Evolutionary conservation across 192 early-diverging fungal genomes (phyloP), one percentile per base, ranked within the genome.

Genomic region (Backusella sp.): DNA sequence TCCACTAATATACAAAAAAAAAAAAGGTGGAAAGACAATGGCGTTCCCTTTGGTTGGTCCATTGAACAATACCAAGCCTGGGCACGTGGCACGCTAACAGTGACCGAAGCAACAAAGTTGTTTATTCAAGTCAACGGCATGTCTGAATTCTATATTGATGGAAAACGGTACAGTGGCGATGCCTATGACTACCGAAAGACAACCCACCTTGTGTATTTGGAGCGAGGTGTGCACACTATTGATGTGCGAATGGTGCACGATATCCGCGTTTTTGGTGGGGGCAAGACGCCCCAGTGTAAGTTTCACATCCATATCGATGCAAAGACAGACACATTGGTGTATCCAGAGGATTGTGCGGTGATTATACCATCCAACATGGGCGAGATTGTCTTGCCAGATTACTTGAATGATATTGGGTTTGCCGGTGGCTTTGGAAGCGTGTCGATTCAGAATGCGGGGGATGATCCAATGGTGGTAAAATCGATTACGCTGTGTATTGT

Each of bases 121-220:
- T 66, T 76, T 12, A 75, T 88, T 35, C 87, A 88, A 35, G 80
- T 79, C 12, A 62, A 85, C 26, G 84, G 86, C 41, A 84, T 92
- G n/a, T 83, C 86, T 9, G 84, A 86, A 30, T 93, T 91, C 83
- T 92, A 91, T 71, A 86, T 94, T 66, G 86, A 93, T 74, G 72
- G 86, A 15, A 70, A 76, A 28, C 81, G 86, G 19, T 85, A 85
- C 46, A 81, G 84, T 21, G 93, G 92, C 5, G 93, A 94, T 72
- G 83, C 86, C 72, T 94, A 93, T 74, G 79, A 77, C 28, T 92
- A 91, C 67, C 70, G 68, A 5, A 81, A 80, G 1, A 84, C 82
- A 4, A 70, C 74, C 3, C 83, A 88, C 84, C 85, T 87, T 6
- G 74, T 77, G 41, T 80, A 70, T 49, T 74, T 94, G 12, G 65